phyloP scores from a whole-genome alignment of 805 yeast genomes.

The Sugiyamaella floridensis region DNA sequence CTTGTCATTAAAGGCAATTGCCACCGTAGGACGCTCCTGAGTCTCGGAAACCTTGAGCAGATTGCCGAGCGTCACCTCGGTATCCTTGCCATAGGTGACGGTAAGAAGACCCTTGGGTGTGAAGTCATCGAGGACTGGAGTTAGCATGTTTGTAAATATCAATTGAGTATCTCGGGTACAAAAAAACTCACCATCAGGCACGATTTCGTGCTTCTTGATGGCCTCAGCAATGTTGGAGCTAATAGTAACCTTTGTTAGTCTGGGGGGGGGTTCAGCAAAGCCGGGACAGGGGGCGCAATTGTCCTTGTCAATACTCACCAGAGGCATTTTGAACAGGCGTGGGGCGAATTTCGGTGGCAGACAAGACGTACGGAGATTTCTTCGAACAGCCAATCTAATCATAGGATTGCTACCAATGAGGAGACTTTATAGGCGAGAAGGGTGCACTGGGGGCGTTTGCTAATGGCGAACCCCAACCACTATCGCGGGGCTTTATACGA shows the following conservation, averaged over 20 bases:
- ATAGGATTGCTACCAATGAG: background rate
- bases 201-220: slow-evolving; percentile 35
- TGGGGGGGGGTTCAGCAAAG: too few species aligned
- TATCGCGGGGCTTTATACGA: background rate
- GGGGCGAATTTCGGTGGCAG: background rate
- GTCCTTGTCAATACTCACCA: slow-evolving; percentile 1
- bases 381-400: background rate
- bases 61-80: slow-evolving; percentile 75
- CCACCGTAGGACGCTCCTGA: slow-evolving; percentile 58
- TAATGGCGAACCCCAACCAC: background rate
- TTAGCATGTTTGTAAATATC: background rate
- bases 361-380: background rate
- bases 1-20: slow-evolving; percentile 51
- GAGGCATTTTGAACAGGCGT: slow-evolving; percentile 6
- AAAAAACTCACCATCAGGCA: slow-evolving; percentile 36
- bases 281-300: background rate
- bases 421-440: background rate
- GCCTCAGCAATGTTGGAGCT: slow-evolving; percentile 32
- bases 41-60: slow-evolving; percentile 57
- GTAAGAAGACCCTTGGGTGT: slow-evolving; percentile 39
- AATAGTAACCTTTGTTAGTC: slow-evolving; percentile 27
- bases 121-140: slow-evolving; percentile 27
- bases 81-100: slow-evolving; percentile 51
- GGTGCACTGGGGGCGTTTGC: background rate
- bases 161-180: slow-evolving; percentile 7